Conservation (phyloP, 2,329 filamentous ascomycete genomes). For the Hirsutella minnesotensis region DNA sequence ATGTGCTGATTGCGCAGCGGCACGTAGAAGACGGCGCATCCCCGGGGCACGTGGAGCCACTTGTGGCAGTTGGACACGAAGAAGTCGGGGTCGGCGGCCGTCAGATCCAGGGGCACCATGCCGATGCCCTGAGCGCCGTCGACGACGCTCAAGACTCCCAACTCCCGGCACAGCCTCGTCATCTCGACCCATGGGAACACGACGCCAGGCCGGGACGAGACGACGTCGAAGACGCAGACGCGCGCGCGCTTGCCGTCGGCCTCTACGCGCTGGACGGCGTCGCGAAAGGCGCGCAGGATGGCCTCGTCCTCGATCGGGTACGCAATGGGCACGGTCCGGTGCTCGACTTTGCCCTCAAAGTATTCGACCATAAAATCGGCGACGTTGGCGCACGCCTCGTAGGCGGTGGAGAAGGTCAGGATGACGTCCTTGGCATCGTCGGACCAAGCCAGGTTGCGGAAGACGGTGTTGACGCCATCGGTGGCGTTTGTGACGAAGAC, state of each 20-base stretch:
- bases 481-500: conserved; percentile 80
- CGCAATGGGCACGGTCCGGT: conserved; percentile 43
- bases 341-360: conserved; percentile 29
- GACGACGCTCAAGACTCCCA: conserved; percentile 59
- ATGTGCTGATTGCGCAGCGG: conserved; percentile 63
- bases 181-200: conserved; percentile 67
- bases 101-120: conserved; percentile 61
- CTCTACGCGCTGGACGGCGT: conserved; percentile 40
- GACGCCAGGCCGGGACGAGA: conserved; percentile 69
- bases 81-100: conserved; percentile 64
- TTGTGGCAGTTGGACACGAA: conserved; percentile 83
- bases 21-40: conserved; percentile 72
- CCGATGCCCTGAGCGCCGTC: conserved; percentile 83
- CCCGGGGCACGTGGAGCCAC: conserved; percentile 75
- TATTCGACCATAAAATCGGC: conserved; percentile 62
- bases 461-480: conserved; percentile 62
- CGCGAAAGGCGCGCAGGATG: conserved; percentile 49
- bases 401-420: conserved; percentile 67
- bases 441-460: conserved; percentile 62
- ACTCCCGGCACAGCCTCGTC: conserved; percentile 48
- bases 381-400: conserved; percentile 65
- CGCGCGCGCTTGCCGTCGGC: conserved; percentile 48
- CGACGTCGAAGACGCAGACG: conserved; percentile 62
- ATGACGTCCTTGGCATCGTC: conserved; percentile 65
- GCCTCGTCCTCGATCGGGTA: conserved; percentile 63